phyloP scores from a whole-genome alignment of 2,329 filamentous ascomycete genomes.

The Allantophomopsis lycopodina region DNA sequence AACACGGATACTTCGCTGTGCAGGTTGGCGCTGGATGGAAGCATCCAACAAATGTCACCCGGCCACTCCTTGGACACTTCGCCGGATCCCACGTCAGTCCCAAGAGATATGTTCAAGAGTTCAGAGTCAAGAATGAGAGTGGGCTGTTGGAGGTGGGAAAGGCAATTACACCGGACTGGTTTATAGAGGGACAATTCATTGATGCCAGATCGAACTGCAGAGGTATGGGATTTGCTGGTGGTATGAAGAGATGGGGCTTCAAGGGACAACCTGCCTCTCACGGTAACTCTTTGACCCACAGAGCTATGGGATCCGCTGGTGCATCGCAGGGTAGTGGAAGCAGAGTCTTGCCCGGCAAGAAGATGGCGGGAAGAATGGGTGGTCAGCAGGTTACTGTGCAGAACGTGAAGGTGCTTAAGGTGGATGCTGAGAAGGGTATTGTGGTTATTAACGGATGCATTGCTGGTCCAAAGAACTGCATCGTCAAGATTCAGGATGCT shows the following conservation, averaged over 20 bases:
- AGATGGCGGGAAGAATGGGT: conserved; percentile 96
- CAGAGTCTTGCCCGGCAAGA: conserved; percentile 88
- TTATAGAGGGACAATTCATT: conserved; percentile 78
- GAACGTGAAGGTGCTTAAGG: conserved; percentile 79
- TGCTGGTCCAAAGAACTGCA: conserved; percentile 73
- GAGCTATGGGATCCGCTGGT: conserved; percentile 81
- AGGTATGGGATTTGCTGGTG: conserved; percentile 90
- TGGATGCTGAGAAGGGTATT: conserved; percentile 76
- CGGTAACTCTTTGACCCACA: conserved; percentile 90
- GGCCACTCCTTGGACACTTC: conserved; percentile 78
- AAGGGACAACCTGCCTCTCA: conserved; percentile 80
- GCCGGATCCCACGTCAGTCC: conserved; percentile 69
- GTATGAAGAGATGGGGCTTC: conserved; percentile 95
- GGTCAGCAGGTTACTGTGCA: conserved; percentile 78
- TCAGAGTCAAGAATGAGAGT: conserved; percentile 60
- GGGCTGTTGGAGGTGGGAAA: conserved; percentile 68
- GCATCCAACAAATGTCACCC: conserved; percentile 62
- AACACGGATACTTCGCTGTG: conserved; percentile 87
- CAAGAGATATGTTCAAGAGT: conserved; percentile 76
- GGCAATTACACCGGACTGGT: conserved; percentile 76
- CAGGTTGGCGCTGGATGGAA: conserved; percentile 73
- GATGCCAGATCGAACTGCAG: conserved; percentile 68
- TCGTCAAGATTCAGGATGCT: conserved; percentile 80
- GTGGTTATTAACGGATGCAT: conserved; percentile 80
- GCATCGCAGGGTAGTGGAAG: conserved; percentile 86